Evolutionary conservation across 495 filamentous ascomycete species (phyloP).

Genomic region (Opeltia flavorubescens): DNA sequence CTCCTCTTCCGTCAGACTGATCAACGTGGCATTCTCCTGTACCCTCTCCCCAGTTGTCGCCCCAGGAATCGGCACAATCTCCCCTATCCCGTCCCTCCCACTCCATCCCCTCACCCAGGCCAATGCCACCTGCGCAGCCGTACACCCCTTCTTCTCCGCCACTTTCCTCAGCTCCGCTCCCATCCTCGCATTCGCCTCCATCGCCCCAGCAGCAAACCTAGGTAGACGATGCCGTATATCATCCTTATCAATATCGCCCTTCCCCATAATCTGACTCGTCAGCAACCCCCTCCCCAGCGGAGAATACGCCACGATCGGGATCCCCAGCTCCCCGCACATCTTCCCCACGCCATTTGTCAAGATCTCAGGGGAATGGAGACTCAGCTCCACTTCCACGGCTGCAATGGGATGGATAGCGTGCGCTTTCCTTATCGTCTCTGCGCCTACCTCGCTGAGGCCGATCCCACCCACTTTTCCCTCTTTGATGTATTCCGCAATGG

Average conservation of each 20-base stretch:
- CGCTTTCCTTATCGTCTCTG: conserved; percentile 61
- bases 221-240: conserved; percentile 42
- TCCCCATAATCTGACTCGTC: conserved; percentile 47
- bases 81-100: conserved; percentile 44
- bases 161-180: conserved; percentile 50
- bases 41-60: conserved; percentile 37
- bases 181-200: conserved; percentile 60
- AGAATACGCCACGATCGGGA: conserved; percentile 59
- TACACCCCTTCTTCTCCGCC: conserved; percentile 55
- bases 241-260: conserved; percentile 44
- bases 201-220: conserved; percentile 54
- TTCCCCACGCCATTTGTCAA: conserved; percentile 59
- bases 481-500: conserved; percentile 48
- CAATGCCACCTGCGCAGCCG: conserved; percentile 64
- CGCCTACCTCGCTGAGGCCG: conserved; percentile 56
- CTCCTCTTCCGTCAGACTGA: conserved; percentile 27
- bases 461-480: conserved; percentile 71
- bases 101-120: conserved; percentile 50
- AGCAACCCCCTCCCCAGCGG: conserved; percentile 39
- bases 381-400: conserved; percentile 69
- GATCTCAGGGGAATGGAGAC: conserved; percentile 52
- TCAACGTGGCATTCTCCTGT: conserved; percentile 29
- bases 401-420: conserved; percentile 54
- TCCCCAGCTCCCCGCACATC: conserved; percentile 50
- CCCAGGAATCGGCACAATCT: conserved; percentile 77